Conservation (phyloP, 805 yeast genomes). For the Saccharomyces paradoxus region DNA sequence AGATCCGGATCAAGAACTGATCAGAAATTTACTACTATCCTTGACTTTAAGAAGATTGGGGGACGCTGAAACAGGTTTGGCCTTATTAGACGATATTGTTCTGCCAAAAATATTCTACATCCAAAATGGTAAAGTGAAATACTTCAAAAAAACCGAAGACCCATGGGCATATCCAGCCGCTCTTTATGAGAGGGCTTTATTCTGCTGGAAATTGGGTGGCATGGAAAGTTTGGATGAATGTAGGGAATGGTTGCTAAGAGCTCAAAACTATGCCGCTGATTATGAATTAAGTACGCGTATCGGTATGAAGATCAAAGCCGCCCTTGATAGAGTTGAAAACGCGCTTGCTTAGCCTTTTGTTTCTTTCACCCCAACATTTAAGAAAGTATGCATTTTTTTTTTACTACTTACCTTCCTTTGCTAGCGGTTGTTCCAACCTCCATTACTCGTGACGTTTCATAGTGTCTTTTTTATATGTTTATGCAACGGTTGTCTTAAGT, state of each 20-base stretch:
- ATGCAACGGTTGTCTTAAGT: background rate
- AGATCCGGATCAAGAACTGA: conserved; percentile 50
- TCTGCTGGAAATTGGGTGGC: conserved; percentile 59
- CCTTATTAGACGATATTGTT: conserved; percentile 44
- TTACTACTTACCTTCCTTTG: background rate
- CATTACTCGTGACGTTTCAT: background rate
- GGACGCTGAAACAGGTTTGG: conserved; percentile 44
- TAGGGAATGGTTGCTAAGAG: conserved; percentile 57
- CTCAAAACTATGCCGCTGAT: conserved; percentile 72
- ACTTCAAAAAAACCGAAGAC: conserved; percentile 43
- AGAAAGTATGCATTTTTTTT: background rate
- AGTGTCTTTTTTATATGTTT: background rate
- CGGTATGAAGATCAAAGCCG: conserved; percentile 81
- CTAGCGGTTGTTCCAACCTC: background rate
- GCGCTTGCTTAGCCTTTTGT: conserved; percentile 7
- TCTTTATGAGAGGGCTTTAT: conserved; percentile 70
- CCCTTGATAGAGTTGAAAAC: conserved; percentile 57
- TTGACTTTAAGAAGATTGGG: conserved; percentile 57
- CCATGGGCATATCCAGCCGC: conserved; percentile 86
- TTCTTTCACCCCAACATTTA: background rate
- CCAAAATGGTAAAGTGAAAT: conserved; percentile 37
- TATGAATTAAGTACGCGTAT: conserved; percentile 84
- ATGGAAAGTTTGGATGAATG: conserved; percentile 40
- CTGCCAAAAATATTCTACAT: conserved; percentile 32
- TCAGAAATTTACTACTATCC: conserved; percentile 53